phyloP scores from a whole-genome alignment of 441 rosid genomes.

The Erysimum cheiri region DNA sequence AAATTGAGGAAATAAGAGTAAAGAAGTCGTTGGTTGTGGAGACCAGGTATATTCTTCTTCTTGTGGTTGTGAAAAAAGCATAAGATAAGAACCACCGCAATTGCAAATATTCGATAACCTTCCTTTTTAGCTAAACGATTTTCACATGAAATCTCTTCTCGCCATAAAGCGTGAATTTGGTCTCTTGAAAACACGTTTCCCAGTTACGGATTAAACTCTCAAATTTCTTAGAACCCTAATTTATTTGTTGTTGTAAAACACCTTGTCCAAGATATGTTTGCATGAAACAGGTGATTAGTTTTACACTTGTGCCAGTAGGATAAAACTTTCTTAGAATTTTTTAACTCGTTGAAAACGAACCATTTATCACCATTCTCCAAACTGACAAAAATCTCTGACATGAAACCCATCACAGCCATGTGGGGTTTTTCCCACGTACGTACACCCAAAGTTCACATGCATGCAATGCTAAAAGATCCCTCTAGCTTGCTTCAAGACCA shows the following conservation, averaged over 20 bases:
- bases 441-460: slow-evolving; percentile 49
- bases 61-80: too few species aligned
- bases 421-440: slow-evolving; percentile 37
- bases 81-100: too few species aligned
- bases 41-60: too few species aligned
- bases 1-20: neutral
- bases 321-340: neutral
- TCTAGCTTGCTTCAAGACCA: slow-evolving; percentile 37
- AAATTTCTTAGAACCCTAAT: neutral
- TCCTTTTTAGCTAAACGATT: neutral
- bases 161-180: neutral
- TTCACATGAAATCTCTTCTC: neutral
- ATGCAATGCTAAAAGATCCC: slow-evolving; percentile 32
- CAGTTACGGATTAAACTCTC: neutral
- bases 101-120: too few species aligned
- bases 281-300: neutral
- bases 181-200: neutral
- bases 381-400: slow-evolving; percentile 43
- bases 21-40: too few species aligned
- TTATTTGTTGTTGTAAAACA: too few species aligned
- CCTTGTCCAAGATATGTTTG: neutral
- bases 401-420: slow-evolving; percentile 41
- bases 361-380: slow-evolving; percentile 19
- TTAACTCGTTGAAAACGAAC: neutral
- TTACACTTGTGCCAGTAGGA: neutral